Base-by-base conservation (phyloP, 352 stramenopile genomes). In the Phytophthora sp. region DNA sequence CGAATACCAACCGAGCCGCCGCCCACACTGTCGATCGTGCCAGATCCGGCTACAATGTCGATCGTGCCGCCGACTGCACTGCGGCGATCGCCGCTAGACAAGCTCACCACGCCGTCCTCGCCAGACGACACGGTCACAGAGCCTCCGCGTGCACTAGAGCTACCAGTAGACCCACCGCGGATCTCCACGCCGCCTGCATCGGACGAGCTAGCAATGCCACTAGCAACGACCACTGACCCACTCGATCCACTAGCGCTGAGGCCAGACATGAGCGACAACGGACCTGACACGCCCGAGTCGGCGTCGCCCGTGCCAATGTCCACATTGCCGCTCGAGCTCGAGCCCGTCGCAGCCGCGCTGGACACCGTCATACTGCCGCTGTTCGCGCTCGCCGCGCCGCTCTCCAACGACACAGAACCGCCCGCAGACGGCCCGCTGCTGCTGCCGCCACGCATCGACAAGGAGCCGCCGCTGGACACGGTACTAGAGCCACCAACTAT, bases 171-270 rank as follows among this genome's bases (percentile, higher is more conserved):
- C 27, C 53, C 53, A 23, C 53, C 53, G 21, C 53, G 39, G 29
- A 62, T 57, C 33, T 39, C 26, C n/a, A 56, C 60, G 36, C 26
- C 38, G 41, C 60, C 60, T 38, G 50, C 60, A 54, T 65, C 54
- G 18, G 53, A 60, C 38, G 46, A 55, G 30, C 12, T 35, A 30
- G 61, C 58, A 50, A 16, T 36, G 29, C 63, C 63, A 26, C 63
- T 72, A 38, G 47, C 30, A 39, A 70, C 54, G n/a, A 57, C 27
- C n/a, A 63, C 47, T 20, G 46, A 56, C 18, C 46, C 49, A 30
- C 31, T 63, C 45, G 57, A 36, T 39, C 51, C 51, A 26, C 51
- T 49, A 38, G 33, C 47, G 30, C 47, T 61, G 20, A 52, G 15
- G 24, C 47, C 27, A 49, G 56, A 63, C 46, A 49, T n/a, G 3